A percentile compares a stretch with the other conserved stretches of the same genome.
Evolutionary conservation across 768 basidiomycete species (phyloP).

Genomic region (Cystoderma amianthinum): DNA sequence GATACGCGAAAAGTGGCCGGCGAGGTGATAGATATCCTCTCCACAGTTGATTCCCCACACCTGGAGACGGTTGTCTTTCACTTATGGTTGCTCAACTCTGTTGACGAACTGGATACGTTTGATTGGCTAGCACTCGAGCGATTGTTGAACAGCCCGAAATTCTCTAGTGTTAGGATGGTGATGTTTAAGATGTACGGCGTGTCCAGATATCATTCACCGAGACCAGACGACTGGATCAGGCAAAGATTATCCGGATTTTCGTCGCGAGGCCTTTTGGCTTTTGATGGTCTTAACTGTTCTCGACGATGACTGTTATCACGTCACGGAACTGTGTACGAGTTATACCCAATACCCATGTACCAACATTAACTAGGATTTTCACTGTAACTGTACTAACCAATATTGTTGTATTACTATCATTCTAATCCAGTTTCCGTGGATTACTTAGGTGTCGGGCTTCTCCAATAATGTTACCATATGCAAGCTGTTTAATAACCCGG

Average conservation of each 20-base stretch:
- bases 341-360: too few species aligned
- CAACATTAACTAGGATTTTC: too few species aligned
- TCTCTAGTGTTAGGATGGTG: too few species aligned
- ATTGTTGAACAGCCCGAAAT: too few species aligned
- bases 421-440: too few species aligned
- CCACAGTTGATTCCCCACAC: not conserved
- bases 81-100: not conserved
- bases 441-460: too few species aligned
- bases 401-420: too few species aligned
- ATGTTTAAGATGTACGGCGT: not conserved
- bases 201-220: not conserved
- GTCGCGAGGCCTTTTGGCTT: not conserved
- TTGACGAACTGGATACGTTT: not conserved
- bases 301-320: too few species aligned
- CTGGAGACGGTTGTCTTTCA: not conserved
- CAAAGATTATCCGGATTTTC: not conserved
- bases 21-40: not conserved
- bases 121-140: not conserved
- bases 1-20: not conserved
- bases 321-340: too few species aligned
- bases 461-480: too few species aligned
- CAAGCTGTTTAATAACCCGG: too few species aligned
- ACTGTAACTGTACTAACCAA: too few species aligned
- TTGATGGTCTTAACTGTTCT: not conserved
- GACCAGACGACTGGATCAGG: not conserved